These are phyloP conservation scores for Backusella mclennaniae DNA, from an alignment of 192 early-diverging fungal genomes.

Conservation along the genomic window DNA sequence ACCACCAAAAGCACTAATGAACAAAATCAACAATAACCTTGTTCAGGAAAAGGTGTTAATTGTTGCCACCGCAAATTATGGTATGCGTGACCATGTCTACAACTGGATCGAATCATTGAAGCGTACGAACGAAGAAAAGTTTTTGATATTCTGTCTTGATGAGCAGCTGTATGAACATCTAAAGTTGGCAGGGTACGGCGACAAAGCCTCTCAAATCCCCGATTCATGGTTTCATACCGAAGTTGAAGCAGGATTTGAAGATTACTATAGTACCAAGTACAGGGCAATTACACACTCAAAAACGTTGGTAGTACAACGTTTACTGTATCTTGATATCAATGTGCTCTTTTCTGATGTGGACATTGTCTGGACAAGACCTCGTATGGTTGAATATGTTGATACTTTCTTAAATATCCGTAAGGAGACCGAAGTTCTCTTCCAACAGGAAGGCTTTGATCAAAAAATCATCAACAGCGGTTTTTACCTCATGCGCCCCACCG, in stretches of 20 bases:
- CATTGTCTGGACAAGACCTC: slow-evolving; percentile 21
- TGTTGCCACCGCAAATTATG: slow-evolving; percentile 25
- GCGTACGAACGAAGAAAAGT: slow-evolving; percentile 14
- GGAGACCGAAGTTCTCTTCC: slow-evolving; percentile 24
- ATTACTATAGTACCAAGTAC: slow-evolving; percentile 12
- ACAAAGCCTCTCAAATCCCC: slow-evolving; percentile 18
- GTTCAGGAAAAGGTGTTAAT: slow-evolving; percentile 10
- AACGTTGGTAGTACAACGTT: slow-evolving; percentile 22
- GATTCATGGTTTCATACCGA: slow-evolving; percentile 20
- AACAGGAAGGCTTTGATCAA: slow-evolving; percentile 18
- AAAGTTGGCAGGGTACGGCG: slow-evolving; percentile 10
- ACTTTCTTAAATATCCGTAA: slow-evolving; percentile 12
- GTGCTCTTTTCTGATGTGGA: slow-evolving; percentile 32
- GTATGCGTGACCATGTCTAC: slow-evolving; percentile 18
- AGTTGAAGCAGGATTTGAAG: not conserved
- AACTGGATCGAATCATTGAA: slow-evolving; percentile 36
- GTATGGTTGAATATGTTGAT: slow-evolving; percentile 11
- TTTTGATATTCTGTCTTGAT: slow-evolving; percentile 30
- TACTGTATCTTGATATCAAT: slow-evolving; percentile 28
- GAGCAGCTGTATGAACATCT: slow-evolving; percentile 15
- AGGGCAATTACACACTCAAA: slow-evolving; percentile 21
- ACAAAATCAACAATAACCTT: slow-evolving; percentile 17
- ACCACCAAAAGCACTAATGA: slow-evolving; percentile 9
- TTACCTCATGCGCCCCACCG: slow-evolving; percentile 31
- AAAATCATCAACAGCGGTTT: slow-evolving; percentile 21